Conservation (phyloP, 2,329 filamentous ascomycete species). For the Penicillium occitanis region DNA sequence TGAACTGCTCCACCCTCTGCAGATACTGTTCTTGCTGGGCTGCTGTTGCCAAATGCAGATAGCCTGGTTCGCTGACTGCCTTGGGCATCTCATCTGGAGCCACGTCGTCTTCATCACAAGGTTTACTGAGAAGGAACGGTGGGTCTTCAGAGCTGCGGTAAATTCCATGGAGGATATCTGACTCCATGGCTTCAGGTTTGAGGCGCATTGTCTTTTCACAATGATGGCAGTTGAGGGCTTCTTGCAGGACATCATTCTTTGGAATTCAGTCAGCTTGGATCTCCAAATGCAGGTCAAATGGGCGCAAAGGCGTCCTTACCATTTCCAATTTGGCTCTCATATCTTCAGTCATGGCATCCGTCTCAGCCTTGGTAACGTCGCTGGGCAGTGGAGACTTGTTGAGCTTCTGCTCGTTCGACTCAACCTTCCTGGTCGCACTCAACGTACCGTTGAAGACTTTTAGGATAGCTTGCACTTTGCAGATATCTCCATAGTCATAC, state of each 20-base stretch:
- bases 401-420: constrained; percentile 8
- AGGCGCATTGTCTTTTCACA: constrained; percentile 20
- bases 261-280: not conserved
- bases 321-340: constrained; percentile 18
- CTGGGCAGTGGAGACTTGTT: not conserved
- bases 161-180: constrained; percentile 20
- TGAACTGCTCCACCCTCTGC: constrained; percentile 5
- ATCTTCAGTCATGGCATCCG: not conserved
- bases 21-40: constrained; percentile 19
- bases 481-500: constrained; percentile 21
- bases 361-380: not conserved
- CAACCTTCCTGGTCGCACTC: constrained; percentile 18
- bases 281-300: not conserved
- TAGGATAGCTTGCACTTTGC: constrained; percentile 18
- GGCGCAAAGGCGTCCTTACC: constrained; percentile 16
- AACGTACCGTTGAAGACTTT: constrained; percentile 19
- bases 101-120: constrained; percentile 12
- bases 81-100: constrained; percentile 18
- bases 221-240: constrained; percentile 20
- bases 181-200: constrained; percentile 18
- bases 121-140: constrained; percentile 17
- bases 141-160: constrained; percentile 19
- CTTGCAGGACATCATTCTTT: constrained; percentile 26
- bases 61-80: constrained; percentile 16
- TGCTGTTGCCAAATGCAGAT: constrained; percentile 17